Base-by-base conservation (phyloP, 148 eudicot species). In the Rhododendron ovatum region DNA sequence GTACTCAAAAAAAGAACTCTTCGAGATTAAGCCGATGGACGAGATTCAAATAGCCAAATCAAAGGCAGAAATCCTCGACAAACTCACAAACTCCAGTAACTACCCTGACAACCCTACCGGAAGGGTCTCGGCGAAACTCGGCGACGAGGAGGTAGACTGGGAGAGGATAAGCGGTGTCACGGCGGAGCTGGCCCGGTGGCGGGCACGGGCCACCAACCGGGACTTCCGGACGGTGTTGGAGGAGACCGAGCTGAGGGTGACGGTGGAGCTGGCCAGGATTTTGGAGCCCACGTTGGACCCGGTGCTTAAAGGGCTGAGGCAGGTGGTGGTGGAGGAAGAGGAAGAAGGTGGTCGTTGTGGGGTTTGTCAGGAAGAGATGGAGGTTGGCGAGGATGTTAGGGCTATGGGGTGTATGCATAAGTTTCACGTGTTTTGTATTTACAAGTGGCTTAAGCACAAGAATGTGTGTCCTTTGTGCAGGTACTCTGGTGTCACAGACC, bases 291-390 rank as follows among this genome's bases (percentile, higher is more conserved):
- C 84, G 73, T 8, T 59, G 5, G 84, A 82, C 22, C 50, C 73
- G 50, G 48, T 82, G 73, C 28, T 82, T 0, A 7, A 57, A 33
- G 50, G 73, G 43, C 14, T 37, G 73, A 59, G 33, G 73, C 14
- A 37, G 74, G 84, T 1, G 30, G 74, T 33, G 30, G 84, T 18
- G 50, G 83, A 33, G 11, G 84, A 10, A 18, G 84, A 22, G 50
- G 83, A 55, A 5, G 84, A 3, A 0, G 74, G 48, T 3, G 28
- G 65, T 14, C 4, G 59, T 35, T 82, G 84, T 35, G 84, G 84
- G 33, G 50, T 82, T n/a, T 82, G 84, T 28, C 84, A 82, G 39
- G 73, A 82, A 1, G 73, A 82, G 48, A 82, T 82, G 84, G 48
- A 59, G 50, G 50, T 47, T 47, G 50, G 50, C 0, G 4, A 61